phyloP scores from a whole-genome alignment of 2,329 filamentous ascomycete species.

The Apiospora marii region DNA sequence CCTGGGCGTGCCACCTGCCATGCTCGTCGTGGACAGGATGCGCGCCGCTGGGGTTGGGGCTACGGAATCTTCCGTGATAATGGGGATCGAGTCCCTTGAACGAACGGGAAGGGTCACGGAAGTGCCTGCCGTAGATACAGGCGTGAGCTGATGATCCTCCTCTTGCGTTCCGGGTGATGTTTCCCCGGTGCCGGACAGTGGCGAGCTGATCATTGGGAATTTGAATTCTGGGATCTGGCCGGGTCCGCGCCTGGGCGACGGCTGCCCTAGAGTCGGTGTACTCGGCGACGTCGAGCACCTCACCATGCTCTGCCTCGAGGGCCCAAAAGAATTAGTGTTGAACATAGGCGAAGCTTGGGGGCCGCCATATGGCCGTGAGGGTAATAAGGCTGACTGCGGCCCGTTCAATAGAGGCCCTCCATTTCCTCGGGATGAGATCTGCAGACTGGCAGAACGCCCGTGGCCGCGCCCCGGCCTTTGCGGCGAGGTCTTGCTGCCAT shows the following conservation, averaged over 20 bases:
- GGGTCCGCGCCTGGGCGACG: conserved; percentile 51
- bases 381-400: conserved; percentile 49
- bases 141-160: conserved; percentile 51
- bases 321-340: conserved; percentile 61
- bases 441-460: conserved; percentile 81
- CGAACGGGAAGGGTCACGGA: conserved; percentile 47
- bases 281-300: conserved; percentile 53
- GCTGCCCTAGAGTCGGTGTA: conserved; percentile 50
- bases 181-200: conserved; percentile 44
- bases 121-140: conserved; percentile 46
- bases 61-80: conserved; percentile 63
- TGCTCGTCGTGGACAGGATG: conserved; percentile 80
- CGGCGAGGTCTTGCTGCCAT: conserved; percentile 51
- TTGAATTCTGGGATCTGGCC: conserved; percentile 62
- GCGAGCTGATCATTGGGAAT: conserved; percentile 59
- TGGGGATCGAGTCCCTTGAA: conserved; percentile 54
- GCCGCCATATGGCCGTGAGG: conserved; percentile 52
- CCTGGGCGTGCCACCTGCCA: conserved; percentile 78
- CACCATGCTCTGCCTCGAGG: conserved; percentile 52
- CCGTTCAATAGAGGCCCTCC: conserved; percentile 48
- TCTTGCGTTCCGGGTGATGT: conserved; percentile 40
- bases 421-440: conserved; percentile 67
- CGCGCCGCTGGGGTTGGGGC: conserved; percentile 70
- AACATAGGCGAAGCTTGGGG: conserved; percentile 59
- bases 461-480: conserved; percentile 70